phyloP scores from a whole-genome alignment of 257 asterid genomes.

The Echium plantagineum region DNA sequence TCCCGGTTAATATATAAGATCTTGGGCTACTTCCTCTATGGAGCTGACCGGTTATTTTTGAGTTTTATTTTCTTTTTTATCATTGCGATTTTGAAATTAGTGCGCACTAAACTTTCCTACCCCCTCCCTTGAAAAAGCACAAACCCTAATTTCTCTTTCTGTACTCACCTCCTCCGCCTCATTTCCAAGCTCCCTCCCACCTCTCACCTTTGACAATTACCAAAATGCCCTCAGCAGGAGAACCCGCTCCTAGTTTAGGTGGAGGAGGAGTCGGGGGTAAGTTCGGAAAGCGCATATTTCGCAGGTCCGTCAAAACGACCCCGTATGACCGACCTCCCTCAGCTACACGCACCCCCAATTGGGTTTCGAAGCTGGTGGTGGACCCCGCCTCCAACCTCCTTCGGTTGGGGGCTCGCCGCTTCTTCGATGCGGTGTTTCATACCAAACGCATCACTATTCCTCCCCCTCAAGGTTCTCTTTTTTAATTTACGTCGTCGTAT shows the following conservation, averaged over 20 bases:
- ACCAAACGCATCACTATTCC: conserved; percentile 48
- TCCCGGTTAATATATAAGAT: no score
- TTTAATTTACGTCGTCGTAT: conserved; percentile 10
- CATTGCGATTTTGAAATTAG: background rate
- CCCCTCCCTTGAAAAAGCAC: background rate
- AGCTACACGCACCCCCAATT: conserved; percentile 36
- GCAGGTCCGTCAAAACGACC: conserved; percentile 34
- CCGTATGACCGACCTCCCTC: conserved; percentile 84
- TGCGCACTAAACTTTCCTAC: background rate
- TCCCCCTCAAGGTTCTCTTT: conserved; percentile 4
- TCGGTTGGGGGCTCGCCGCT: conserved; percentile 52
- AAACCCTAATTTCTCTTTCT: conserved; percentile 37
- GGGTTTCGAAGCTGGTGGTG: conserved; percentile 63
- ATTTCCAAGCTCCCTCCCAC: background rate
- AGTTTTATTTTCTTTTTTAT: background rate
- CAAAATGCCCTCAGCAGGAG: no score
- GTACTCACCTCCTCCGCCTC: background rate
- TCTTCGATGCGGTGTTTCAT: conserved; percentile 37
- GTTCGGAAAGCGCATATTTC: conserved; percentile 46
- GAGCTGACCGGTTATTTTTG: no score
- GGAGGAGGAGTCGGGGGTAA: conserved; percentile 83
- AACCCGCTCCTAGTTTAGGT: no score
- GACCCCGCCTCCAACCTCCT: conserved; percentile 81
- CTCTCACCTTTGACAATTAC: background rate
- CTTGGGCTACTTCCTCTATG: no score